phyloP scores from a whole-genome alignment of 257 asterid species.

The Paulownia fortunei region DNA sequence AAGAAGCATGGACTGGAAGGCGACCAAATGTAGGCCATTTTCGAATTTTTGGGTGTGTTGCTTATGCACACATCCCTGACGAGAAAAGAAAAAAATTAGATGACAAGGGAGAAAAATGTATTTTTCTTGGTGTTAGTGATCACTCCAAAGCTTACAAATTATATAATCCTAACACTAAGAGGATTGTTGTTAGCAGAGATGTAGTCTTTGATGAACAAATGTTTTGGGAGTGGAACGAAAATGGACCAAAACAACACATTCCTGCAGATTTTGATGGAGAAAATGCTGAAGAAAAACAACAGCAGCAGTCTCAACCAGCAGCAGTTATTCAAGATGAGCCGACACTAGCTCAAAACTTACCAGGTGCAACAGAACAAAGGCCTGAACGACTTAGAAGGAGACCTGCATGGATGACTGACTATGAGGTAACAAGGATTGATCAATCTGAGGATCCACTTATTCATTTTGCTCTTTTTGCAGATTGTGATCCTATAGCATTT shows the following conservation, averaged over 20 bases:
- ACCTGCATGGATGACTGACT: too few relatives aligned
- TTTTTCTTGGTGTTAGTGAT: constrained; percentile 17
- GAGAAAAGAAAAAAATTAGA: background rate
- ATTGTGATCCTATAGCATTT: background rate
- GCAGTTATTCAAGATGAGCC: too few relatives aligned
- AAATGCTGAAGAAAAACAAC: background rate
- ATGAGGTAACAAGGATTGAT: too few relatives aligned
- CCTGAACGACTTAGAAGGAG: too few relatives aligned
- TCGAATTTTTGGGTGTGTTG: background rate
- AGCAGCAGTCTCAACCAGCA: too few relatives aligned
- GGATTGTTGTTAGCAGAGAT: background rate
- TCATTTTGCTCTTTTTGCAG: background rate
- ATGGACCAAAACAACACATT: background rate
- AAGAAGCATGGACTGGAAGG: background rate
- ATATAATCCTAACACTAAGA: background rate
- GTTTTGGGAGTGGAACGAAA: background rate
- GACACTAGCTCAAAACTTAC: too few relatives aligned
- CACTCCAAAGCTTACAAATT: background rate
- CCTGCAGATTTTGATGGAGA: background rate
- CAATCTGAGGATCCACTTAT: too few relatives aligned
- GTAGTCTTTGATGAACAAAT: background rate
- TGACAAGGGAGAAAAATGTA: background rate
- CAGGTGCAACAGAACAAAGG: too few relatives aligned
- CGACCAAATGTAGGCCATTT: background rate
- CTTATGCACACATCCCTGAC: background rate